A percentile compares a stretch with the other conserved stretches of the same genome.
These are phyloP conservation scores for Penicillium sp. DNA, from an alignment of 2,329 filamentous ascomycete genomes.

Conservation along the genomic window DNA sequence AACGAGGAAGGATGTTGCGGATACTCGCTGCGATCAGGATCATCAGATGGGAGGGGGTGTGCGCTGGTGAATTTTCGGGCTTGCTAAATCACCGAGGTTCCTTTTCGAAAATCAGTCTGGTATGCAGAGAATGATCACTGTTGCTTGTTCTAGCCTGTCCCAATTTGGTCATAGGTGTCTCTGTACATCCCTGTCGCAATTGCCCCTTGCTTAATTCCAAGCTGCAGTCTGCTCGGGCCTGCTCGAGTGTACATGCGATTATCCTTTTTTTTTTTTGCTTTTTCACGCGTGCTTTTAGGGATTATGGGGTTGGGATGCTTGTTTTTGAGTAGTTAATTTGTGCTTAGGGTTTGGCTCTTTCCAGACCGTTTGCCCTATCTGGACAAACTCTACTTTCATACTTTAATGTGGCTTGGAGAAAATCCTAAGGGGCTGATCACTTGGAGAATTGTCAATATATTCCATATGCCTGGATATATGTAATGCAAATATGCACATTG, in stretches of 20 bases:
- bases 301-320: background rate
- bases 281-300: background rate
- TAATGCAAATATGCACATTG: background rate
- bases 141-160: background rate
- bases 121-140: background rate
- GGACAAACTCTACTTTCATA: background rate
- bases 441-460: background rate
- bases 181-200: constrained; percentile 8
- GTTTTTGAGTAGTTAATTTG: background rate
- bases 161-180: background rate
- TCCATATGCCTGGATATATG: background rate
- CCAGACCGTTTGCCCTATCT: background rate
- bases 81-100: background rate
- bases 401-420: background rate
- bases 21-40: background rate
- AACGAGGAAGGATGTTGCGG: background rate
- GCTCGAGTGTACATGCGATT: constrained; percentile 7
- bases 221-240: constrained; percentile 2
- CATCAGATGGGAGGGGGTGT: constrained; percentile 1
- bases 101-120: too few species aligned
- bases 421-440: background rate
- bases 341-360: background rate
- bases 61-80: background rate
- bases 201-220: constrained; percentile 17
- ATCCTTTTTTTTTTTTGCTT: background rate